phyloP scores from a whole-genome alignment of 495 filamentous ascomycete species.

The Poronia punctata region DNA sequence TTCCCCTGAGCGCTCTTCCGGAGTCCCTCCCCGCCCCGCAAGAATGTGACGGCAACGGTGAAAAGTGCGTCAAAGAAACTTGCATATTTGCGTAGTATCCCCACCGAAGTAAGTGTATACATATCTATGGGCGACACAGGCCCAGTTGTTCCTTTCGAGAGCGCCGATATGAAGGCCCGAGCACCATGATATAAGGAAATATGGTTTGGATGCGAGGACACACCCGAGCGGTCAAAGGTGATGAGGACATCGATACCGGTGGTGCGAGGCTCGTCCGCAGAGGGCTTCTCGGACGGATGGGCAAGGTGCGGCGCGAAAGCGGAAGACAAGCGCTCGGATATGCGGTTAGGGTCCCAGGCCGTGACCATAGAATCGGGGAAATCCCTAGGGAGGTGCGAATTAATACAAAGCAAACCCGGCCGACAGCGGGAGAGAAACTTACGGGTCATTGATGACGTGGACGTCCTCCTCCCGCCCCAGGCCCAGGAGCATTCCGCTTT shows the following conservation, averaged over 20 bases:
- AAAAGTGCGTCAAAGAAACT: constrained; percentile 64
- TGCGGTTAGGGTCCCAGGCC: constrained; percentile 61
- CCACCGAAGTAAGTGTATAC: constrained; percentile 71
- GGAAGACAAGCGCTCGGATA: constrained; percentile 59
- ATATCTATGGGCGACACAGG: constrained; percentile 69
- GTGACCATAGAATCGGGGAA: constrained; percentile 83
- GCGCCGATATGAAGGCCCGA: constrained; percentile 54
- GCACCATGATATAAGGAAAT: constrained; percentile 80
- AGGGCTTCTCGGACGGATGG: constrained; percentile 15
- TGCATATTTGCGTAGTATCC: constrained; percentile 70
- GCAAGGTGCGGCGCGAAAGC: constrained; percentile 60
- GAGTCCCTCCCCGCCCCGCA: constrained; percentile 20
- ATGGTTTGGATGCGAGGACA: constrained; percentile 89
- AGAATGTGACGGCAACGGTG: constrained; percentile 48
- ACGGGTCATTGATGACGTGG: constrained; percentile 69
- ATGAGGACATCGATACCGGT: constrained; percentile 73
- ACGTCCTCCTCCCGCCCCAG: constrained; percentile 67
- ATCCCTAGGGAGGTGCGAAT: constrained; percentile 30
- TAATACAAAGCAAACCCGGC: constrained; percentile 1
- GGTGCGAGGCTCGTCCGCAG: constrained; percentile 33
- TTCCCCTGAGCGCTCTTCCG: constrained; percentile 29
- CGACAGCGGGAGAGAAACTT: constrained; percentile 8
- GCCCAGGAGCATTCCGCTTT: constrained; percentile 69
- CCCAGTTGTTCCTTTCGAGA: constrained; percentile 56
- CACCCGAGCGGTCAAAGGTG: constrained; percentile 76